Evolutionary conservation across 805 yeast species (phyloP).

Genomic region (Zygosaccharomyces gambellarensis): DNA sequence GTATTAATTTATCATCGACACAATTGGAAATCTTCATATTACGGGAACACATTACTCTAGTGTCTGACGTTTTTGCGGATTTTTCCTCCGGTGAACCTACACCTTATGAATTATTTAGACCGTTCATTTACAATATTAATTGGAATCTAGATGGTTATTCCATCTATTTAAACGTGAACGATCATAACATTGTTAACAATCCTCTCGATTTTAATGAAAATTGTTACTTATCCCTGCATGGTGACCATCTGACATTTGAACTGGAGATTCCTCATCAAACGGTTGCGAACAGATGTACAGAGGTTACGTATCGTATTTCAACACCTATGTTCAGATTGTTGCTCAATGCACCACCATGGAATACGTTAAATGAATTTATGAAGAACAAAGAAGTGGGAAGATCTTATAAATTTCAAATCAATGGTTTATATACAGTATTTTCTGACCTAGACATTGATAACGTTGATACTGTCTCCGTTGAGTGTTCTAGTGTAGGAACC

Average conservation of each 20-base stretch:
- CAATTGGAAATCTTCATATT: slow-evolving; percentile 59
- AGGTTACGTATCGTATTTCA: slow-evolving; percentile 44
- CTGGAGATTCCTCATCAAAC: slow-evolving; percentile 56
- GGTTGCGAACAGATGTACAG: slow-evolving; percentile 47
- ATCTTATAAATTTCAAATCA: slow-evolving; percentile 53
- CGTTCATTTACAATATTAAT: slow-evolving; percentile 55
- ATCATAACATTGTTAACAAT: slow-evolving; percentile 79
- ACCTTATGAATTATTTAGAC: slow-evolving; percentile 73
- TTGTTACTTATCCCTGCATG: slow-evolving; percentile 67
- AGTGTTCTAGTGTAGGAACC: slow-evolving; percentile 61
- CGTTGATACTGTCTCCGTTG: slow-evolving; percentile 63
- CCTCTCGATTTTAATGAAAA: slow-evolving; percentile 83
- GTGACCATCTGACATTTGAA: slow-evolving; percentile 47
- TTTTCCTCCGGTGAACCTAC: slow-evolving; percentile 67
- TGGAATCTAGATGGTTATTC: slow-evolving; percentile 59
- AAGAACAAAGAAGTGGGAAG: slow-evolving; percentile 60
- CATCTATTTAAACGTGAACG: slow-evolving; percentile 75
- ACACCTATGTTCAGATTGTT: slow-evolving; percentile 60
- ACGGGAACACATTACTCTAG: slow-evolving; percentile 73
- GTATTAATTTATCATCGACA: slow-evolving; percentile 47
- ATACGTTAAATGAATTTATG: slow-evolving; percentile 71
- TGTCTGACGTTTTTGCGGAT: slow-evolving; percentile 71
- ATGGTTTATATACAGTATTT: slow-evolving; percentile 63
- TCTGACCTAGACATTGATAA: slow-evolving; percentile 57
- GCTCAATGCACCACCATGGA: slow-evolving; percentile 87